phyloP scores from a whole-genome alignment of 2,329 filamentous ascomycete genomes.

The Rhynchosporium graminicola region DNA sequence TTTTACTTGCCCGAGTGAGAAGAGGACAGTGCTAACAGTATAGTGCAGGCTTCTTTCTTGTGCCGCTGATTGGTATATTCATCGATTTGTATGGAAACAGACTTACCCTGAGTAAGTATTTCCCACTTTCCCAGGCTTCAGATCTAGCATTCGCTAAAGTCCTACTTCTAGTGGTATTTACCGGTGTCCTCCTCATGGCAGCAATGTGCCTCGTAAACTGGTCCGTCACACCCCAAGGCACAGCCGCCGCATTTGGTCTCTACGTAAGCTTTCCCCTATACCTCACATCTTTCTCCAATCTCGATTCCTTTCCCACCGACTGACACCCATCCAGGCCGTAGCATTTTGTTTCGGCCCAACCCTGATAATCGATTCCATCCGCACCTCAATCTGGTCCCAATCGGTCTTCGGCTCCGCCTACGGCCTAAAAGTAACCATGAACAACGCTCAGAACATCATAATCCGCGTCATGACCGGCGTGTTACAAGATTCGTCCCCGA shows the following conservation, averaged over 20 bases:
- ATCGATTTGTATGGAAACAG: constrained; percentile 58
- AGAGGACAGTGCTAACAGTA: not conserved
- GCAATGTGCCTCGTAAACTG: constrained; percentile 58
- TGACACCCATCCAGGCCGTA: constrained; percentile 44
- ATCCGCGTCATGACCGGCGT: constrained; percentile 57
- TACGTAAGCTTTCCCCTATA: constrained; percentile 40
- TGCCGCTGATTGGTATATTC: constrained; percentile 56
- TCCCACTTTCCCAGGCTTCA: constrained; percentile 9
- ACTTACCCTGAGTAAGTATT: constrained; percentile 45
- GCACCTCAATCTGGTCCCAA: constrained; percentile 60
- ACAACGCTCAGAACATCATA: constrained; percentile 63
- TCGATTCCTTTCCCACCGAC: not conserved
- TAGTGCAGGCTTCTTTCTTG: constrained; percentile 54
- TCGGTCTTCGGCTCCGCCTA: constrained; percentile 62
- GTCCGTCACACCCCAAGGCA: constrained; percentile 50
- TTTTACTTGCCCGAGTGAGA: not conserved
- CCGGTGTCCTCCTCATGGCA: constrained; percentile 52
- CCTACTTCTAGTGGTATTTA: constrained; percentile 42
- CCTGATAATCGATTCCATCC: constrained; percentile 60
- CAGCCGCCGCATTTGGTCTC: constrained; percentile 59
- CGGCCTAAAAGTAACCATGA: constrained; percentile 60
- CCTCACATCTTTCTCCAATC: not conserved
- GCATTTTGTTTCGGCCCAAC: constrained; percentile 57
- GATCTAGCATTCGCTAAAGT: not conserved
- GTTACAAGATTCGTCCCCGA: constrained; percentile 53